These are phyloP conservation scores for Lunularia cruciata DNA, from an alignment of 225 moss, liverwort and hornwort genomes.

Conservation along the genomic window DNA sequence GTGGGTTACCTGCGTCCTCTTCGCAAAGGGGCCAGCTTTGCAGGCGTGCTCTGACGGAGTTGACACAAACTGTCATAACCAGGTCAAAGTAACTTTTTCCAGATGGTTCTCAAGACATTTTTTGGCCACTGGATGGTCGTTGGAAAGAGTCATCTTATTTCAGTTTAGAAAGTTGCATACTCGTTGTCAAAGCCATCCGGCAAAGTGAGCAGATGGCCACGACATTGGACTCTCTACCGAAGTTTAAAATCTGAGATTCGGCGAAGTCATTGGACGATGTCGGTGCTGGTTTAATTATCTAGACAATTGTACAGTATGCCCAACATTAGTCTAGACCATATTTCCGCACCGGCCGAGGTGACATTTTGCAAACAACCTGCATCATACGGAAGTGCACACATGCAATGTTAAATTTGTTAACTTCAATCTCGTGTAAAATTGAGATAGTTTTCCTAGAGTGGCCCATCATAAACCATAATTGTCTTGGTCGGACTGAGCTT, in stretches of 20 bases:
- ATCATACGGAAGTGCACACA: no score
- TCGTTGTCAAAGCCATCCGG: neutral
- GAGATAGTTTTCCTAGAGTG: no score
- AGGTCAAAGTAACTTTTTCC: conserved; percentile 60
- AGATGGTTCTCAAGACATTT: no score
- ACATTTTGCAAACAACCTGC: no score
- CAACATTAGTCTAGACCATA: no score
- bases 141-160: neutral
- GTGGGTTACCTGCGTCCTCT: conserved; percentile 55
- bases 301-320: neutral
- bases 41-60: conserved; percentile 74
- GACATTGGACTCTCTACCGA: neutral
- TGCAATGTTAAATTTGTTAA: no score
- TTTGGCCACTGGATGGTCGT: neutral
- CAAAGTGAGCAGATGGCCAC: neutral
- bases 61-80: conserved; percentile 68
- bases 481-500: no score
- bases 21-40: conserved; percentile 65
- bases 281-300: neutral
- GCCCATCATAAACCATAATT: no score
- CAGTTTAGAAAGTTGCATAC: neutral
- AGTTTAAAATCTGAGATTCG: neutral
- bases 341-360: no score
- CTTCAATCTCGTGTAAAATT: no score
- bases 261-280: neutral